Evolutionary conservation across 73 alveolate species (phyloP).

Genomic region (Uronychia setigera): DNA sequence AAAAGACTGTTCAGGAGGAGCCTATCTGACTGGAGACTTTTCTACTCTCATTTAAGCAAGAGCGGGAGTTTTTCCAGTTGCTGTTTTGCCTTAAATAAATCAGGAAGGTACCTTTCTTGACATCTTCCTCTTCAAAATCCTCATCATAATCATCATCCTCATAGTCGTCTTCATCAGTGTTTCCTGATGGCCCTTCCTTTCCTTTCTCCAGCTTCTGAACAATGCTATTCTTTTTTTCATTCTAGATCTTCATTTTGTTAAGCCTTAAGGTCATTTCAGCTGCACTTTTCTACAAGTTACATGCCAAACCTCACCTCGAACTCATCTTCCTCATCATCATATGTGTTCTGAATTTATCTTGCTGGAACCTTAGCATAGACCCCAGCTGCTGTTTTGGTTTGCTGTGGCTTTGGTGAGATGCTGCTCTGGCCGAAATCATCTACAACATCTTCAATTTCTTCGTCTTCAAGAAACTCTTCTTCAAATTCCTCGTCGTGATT

Average conservation of each 20-base stretch:
- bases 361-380: not conserved
- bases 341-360: not conserved
- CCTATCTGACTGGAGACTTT: no score
- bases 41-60: no score
- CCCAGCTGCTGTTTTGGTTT: not conserved
- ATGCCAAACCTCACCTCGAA: not conserved
- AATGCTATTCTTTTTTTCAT: not conserved
- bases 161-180: not conserved
- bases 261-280: not conserved
- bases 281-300: slow-evolving; percentile 1
- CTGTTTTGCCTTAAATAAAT: slow-evolving; percentile 1
- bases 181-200: not conserved
- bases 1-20: no score
- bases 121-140: not conserved
- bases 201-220: not conserved
- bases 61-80: slow-evolving; percentile 2
- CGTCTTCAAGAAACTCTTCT: not conserved
- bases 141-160: slow-evolving; percentile 6
- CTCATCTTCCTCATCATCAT: not conserved
- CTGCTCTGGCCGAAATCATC: not conserved
- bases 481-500: not conserved
- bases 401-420: not conserved
- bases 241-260: not conserved
- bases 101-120: not conserved
- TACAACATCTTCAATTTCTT: not conserved